Evolutionary conservation across 2,329 filamentous ascomycete genomes (phyloP), one percentile per base, ranked within the genome.

Genomic region (Aspergillus tanneri): DNA sequence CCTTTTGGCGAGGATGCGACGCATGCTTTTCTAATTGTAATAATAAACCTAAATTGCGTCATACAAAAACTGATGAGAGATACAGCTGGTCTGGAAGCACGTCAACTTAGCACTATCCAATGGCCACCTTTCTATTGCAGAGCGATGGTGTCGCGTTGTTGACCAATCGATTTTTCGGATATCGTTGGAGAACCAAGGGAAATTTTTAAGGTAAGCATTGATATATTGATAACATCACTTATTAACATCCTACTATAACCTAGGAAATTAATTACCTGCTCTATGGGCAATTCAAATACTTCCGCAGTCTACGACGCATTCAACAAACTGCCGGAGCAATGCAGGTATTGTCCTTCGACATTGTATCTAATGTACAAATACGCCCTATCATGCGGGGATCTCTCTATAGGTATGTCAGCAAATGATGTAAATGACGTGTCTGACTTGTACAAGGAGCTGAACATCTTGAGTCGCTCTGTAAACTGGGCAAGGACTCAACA

Each of bases 1-100:
- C 64, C 77, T 0, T 64, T 95, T 4, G 74, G 79, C 18, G 68
- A 80, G 4, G 77, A 81, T 53, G 83, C 83, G 5, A 82, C 87
- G 10, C 81, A 76, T 52, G 70, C 68, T 40, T 64, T 63, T 35
- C 60, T 75, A 24, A 68, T 74, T 56, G 74, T 76, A 54, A 50
- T n/a, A 12, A 27, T 11, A 12, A 10, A 4, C 5, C 5, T 16
- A 8, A 8, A 21, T 9, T 10, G 22, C 9, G 9, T 4, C 11
- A 22, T 2, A 19, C 14, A 46, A 25, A 2, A 19, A 36, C 41
- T 53, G 9, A 53, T 30, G 5, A 24, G 3, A 28, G 2, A 16
- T 21, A 21, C 47, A 92, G 87, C 67, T 96, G 3, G 71, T 96
- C 3, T 96, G 90, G 90, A 93, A 90, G 68, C 80, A 78, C 21